Base-by-base conservation (phyloP, 495 filamentous ascomycete species). In the Neurospora intermedia region DNA sequence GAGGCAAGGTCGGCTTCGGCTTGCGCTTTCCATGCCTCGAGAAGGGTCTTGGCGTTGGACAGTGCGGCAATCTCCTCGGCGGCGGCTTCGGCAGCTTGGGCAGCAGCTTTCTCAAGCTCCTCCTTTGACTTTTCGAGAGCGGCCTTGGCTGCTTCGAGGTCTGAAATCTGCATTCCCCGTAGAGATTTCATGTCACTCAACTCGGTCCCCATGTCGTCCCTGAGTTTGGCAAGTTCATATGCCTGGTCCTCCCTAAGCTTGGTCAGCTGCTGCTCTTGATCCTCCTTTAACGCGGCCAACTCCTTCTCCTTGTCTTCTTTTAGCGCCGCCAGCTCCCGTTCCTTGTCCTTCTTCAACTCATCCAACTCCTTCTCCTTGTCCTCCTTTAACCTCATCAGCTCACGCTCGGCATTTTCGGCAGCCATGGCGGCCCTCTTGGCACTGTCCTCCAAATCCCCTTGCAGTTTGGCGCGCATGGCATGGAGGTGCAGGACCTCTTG, bases 401-500 rank as follows among this genome's bases (percentile, higher is more conserved):
- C 69, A 70, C 70, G 43, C n/a, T 74, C 74, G 0, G 77, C 76
- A 0, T 23, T 69, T 23, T 76, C 75, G 9, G 76, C 76, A 11
- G 79, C 78, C 4, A 72, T 69, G 9, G 72, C 71, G 6, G 76
- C 77, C 13, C 6, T 71, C 38, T 66, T 72, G 6, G 70, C 72
- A 4, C 78, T 77, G 45, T 80, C 80, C 69, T 77, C 72, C 38
- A 81, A 73, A 11, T 80, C 76, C 9, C 54, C 73, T 15, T 81
- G 76, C 46, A 82, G 75, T 23, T 59, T 76, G 20, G 76, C 70
- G 54, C 72, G 71, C 42, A 48, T 43, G 20, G 77, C 79, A 39
- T 70, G 74, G 15, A 82, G 76, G 43, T 80, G 76, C 6, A 78
- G 38, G n/a, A 79, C 77, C 74, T 80, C 78, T 59, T 80, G 72